Base-by-base conservation (phyloP, 2,329 filamentous ascomycete genomes). In the Myriosclerotinia duriaeana region DNA sequence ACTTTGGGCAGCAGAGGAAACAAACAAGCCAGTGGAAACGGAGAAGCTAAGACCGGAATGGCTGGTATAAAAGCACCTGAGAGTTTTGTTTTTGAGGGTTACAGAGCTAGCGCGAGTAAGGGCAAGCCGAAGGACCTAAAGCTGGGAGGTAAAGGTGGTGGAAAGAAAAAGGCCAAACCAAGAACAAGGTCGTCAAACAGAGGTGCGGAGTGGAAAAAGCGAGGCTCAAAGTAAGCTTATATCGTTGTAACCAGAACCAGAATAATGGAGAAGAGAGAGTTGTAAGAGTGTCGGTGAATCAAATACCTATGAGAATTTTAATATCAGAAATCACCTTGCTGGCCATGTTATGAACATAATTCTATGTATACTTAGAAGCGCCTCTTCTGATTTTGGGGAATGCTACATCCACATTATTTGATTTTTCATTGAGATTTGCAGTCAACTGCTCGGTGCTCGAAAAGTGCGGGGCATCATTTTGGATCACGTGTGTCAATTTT, bases 61-160 rank as follows among this genome's bases (percentile, higher is more conserved):
- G 73, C 71, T 17, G 77, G 76, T 14, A 79, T 82, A 69, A 65
- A 69, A 14, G 83, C 86, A 78, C 88, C 89, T 0, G 89, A 93
- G 77, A 81, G 83, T 20, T 85, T 93, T 69, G 85, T 93, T n/a
- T 93, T 94, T 73, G 92, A 96, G 77, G 92, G 92, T 0, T 87
- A 89, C 70, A 84, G 92, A 64, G 91, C 91, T 12, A 91, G 85
- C 65, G 80, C 83, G 42, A 89, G 83, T 66, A 86, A 89, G 68
- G 88, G 85, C 5, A 87, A 82, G 73, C 86, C 86, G 52, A 89
- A 80, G 77, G 86, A 86, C 72, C 76, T 86, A 69, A 88, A 83
- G 76, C 78, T 89, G 26, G 75, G 84, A 66, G 86, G 86, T 74
- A 80, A 84, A 46, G 85, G 85, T 70, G 85, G 85, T 72, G 77